Percentiles rank a stretch among this genome's conserved stretches.
Evolutionary conservation across 768 basidiomycete species (phyloP).

Genomic region (Tylopilus cervinicoccineus): DNA sequence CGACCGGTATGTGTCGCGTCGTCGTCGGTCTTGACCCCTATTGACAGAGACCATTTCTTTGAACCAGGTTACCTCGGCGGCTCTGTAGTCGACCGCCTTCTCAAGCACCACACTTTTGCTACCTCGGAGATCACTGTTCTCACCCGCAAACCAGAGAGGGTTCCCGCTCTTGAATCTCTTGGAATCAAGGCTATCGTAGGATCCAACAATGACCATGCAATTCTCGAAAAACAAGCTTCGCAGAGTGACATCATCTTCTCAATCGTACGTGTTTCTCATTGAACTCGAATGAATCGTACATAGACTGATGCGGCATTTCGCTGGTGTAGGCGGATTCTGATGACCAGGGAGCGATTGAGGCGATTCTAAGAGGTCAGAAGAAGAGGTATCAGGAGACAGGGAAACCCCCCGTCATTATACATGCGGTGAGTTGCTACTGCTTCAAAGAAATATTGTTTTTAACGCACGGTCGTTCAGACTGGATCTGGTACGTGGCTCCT

Average conservation of each 20-base stretch:
- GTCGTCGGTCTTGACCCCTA: not conserved
- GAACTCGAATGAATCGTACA: no score
- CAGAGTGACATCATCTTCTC: constrained; percentile 43
- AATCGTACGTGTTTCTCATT: constrained; percentile 26
- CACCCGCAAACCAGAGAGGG: constrained; percentile 29
- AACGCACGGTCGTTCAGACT: constrained; percentile 33
- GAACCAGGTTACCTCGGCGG: constrained; percentile 33
- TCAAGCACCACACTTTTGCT: constrained; percentile 21
- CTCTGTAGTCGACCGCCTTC: constrained; percentile 28
- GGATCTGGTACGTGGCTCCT: constrained; percentile 39
- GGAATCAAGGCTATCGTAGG: constrained; percentile 35
- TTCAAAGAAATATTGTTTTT: not conserved
- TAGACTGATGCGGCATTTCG: not conserved
- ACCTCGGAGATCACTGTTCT: constrained; percentile 27
- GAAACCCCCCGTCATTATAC: constrained; percentile 47
- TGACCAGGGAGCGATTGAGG: constrained; percentile 39
- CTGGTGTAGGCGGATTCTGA: constrained; percentile 43
- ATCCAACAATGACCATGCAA: constrained; percentile 39
- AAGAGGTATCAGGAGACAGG: constrained; percentile 41
- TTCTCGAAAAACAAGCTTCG: constrained; percentile 43
- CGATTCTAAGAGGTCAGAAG: constrained; percentile 52
- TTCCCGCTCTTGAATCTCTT: constrained; percentile 15
- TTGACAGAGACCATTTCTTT: not conserved
- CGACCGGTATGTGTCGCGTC: constrained; percentile 12
- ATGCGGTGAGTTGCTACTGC: constrained; percentile 45